Percentiles rank a stretch among this genome's conserved stretches.
These are phyloP conservation scores for Orbilia javanica DNA, from an alignment of 2,329 filamentous ascomycete genomes.

Conservation along the genomic window DNA sequence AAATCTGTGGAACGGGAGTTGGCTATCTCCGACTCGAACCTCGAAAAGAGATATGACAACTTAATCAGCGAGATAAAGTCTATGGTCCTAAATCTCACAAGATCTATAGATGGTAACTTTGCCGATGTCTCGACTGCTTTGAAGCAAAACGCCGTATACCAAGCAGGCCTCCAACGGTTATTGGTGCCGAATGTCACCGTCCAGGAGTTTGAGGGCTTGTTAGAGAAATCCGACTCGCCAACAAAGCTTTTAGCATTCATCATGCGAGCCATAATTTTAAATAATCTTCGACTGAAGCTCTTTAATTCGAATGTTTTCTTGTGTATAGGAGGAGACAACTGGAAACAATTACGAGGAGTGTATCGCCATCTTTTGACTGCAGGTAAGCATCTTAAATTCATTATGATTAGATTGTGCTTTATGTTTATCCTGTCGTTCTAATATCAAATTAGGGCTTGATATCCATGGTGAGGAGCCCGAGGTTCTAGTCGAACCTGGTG, in stretches of 20 bases:
- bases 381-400: constrained; percentile 14
- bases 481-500: constrained; percentile 34
- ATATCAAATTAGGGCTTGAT: constrained; percentile 19
- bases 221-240: constrained; percentile 40
- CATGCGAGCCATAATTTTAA: constrained; percentile 43
- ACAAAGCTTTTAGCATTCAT: constrained; percentile 41
- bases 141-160: constrained; percentile 28
- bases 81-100: constrained; percentile 45
- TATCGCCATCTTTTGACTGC: constrained; percentile 48
- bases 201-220: constrained; percentile 22
- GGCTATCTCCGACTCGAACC: constrained; percentile 39
- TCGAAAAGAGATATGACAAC: constrained; percentile 33
- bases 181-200: constrained; percentile 37
- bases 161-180: constrained; percentile 28
- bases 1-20: constrained; percentile 46
- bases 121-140: constrained; percentile 28
- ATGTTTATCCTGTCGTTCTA: background rate
- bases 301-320: constrained; percentile 55
- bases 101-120: constrained; percentile 14
- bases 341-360: constrained; percentile 42
- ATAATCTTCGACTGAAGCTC: constrained; percentile 38
- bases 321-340: constrained; percentile 40
- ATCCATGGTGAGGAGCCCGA: constrained; percentile 31
- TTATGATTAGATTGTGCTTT: background rate
- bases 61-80: constrained; percentile 34